phyloP scores from a whole-genome alignment of 805 yeast genomes.

The Candida sakaeoensis region DNA sequence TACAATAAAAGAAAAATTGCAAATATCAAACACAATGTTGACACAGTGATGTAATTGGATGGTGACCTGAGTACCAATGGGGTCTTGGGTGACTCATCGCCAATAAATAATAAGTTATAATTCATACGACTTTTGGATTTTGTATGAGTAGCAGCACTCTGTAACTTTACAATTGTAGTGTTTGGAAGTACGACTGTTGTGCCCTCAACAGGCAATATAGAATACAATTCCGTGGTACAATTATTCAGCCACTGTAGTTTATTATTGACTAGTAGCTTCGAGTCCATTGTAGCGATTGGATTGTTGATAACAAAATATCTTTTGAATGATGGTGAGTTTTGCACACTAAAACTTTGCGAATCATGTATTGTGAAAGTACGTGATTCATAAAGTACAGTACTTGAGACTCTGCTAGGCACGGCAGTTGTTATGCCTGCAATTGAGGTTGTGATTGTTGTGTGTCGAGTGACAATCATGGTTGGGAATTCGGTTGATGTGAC shows the following conservation, averaged over 20 bases:
- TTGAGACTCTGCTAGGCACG: too few species aligned
- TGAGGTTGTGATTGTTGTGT: too few species aligned
- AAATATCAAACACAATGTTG: slow-evolving; percentile 3
- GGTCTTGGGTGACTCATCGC: slow-evolving; percentile 8
- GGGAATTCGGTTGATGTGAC: not conserved
- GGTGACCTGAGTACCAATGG: slow-evolving; percentile 6
- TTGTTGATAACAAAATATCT: not conserved
- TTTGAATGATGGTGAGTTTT: too few species aligned
- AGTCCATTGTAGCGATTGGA: not conserved
- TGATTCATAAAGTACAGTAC: too few species aligned
- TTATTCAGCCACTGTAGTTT: not conserved
- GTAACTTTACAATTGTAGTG: not conserved
- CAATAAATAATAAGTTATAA: too few species aligned
- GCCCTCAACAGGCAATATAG: slow-evolving; percentile 4
- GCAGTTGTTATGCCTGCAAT: not conserved
- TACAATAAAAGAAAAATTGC: not conserved
- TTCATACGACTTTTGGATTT: too few species aligned
- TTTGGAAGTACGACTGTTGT: slow-evolving; percentile 2
- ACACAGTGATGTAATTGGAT: slow-evolving; percentile 4
- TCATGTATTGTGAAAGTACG: too few species aligned
- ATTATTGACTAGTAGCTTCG: not conserved
- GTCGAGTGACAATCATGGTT: too few species aligned
- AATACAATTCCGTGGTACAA: not conserved
- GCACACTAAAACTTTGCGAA: too few species aligned
- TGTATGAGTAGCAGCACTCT: too few species aligned